Conservation (phyloP, 2,329 filamentous ascomycete genomes). For the Pseudogymnoascus sp. region DNA sequence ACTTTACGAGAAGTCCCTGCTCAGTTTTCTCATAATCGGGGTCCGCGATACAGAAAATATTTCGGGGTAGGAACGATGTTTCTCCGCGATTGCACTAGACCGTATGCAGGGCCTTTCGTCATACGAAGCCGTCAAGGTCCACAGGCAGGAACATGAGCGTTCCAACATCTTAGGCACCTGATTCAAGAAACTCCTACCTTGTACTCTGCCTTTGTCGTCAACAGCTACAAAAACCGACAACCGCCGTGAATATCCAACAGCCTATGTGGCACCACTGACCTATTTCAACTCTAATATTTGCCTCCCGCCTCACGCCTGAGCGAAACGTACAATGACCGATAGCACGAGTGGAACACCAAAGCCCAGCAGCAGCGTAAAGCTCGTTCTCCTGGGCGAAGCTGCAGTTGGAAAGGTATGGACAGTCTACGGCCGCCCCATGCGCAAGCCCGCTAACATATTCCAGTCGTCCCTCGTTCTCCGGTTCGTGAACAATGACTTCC, state of each 20-base stretch:
- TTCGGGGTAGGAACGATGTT: conserved; percentile 8
- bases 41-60: conserved; percentile 10
- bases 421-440: background rate
- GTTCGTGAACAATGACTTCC: conserved; percentile 99
- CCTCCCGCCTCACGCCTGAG: background rate
- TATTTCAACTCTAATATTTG: background rate
- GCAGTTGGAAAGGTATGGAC: conserved; percentile 85
- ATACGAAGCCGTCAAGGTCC: conserved; percentile 10
- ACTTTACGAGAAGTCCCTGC: conserved; percentile 2
- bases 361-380: conserved; percentile 99
- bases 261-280: background rate
- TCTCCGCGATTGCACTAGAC: conserved; percentile 9
- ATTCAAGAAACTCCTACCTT: background rate
- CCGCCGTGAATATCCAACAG: background rate
- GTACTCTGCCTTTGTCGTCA: background rate
- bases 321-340: conserved; percentile 54
- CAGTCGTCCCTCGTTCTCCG: conserved; percentile 95
- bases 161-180: conserved; percentile 5
- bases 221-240: background rate
- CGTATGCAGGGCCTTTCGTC: conserved; percentile 9
- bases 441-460: background rate
- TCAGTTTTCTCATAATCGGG: conserved; percentile 8
- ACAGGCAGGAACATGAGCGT: conserved; percentile 7
- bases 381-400: conserved; percentile 93
- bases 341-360: conserved; percentile 65